Evolutionary conservation across 2,329 filamentous ascomycete genomes (phyloP).

Genomic region (Arachnomyces sp.): DNA sequence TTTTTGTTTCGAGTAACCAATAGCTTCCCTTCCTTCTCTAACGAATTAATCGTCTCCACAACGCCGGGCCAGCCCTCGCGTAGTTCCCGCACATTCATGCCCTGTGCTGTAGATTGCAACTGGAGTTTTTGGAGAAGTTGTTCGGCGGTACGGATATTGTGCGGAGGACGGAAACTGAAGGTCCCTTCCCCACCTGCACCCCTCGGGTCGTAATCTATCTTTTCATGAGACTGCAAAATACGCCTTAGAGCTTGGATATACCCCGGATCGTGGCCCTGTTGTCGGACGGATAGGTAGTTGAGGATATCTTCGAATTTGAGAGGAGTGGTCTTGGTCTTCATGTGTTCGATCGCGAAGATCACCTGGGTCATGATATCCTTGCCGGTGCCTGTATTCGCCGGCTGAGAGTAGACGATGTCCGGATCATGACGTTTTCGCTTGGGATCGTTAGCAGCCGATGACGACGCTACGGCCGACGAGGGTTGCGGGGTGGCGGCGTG

Average conservation of each 20-base stretch:
- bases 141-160: conserved; percentile 70
- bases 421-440: conserved; percentile 56
- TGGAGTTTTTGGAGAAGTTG: conserved; percentile 77
- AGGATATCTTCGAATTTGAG: conserved; percentile 70
- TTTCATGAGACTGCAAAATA: conserved; percentile 60
- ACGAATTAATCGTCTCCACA: conserved; percentile 64
- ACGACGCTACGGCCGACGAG: conserved; percentile 25
- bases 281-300: conserved; percentile 67
- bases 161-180: conserved; percentile 78
- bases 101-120: conserved; percentile 69
- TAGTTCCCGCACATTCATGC: conserved; percentile 77
- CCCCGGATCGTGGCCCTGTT: conserved; percentile 50
- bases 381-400: conserved; percentile 66
- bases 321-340: conserved; percentile 62
- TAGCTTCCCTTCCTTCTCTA: conserved; percentile 72
- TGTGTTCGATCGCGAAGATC: conserved; percentile 75
- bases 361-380: conserved; percentile 80
- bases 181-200: conserved; percentile 62
- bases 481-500: conserved; percentile 2
- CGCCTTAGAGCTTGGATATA: conserved; percentile 57
- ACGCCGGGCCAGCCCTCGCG: conserved; percentile 94
- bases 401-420: conserved; percentile 62
- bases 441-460: conserved; percentile 30
- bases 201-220: conserved; percentile 50
- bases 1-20: conserved; percentile 88